Percentiles rank a stretch among this genome's conserved stretches.
These are phyloP conservation scores for Serendipita indica DNA, from an alignment of 768 basidiomycete genomes.

Conservation along the genomic window DNA sequence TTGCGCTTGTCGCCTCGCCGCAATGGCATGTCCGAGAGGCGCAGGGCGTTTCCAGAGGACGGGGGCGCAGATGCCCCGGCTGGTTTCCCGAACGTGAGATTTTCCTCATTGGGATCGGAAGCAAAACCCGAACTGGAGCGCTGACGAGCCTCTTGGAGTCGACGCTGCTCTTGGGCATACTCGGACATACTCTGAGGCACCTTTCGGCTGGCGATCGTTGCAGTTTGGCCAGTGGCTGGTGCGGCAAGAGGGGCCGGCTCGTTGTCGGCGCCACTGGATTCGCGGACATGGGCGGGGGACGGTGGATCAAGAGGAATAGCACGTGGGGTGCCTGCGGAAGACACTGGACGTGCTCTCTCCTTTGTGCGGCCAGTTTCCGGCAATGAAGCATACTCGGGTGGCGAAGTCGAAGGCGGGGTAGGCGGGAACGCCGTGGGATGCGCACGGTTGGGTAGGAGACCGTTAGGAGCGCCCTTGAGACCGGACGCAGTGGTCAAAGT, in stretches of 20 bases:
- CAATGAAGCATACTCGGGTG: constrained; percentile 5
- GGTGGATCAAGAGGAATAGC: not conserved
- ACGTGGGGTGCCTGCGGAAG: not conserved
- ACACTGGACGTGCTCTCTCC: not conserved
- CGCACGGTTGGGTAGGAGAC: constrained; percentile 7
- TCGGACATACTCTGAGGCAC: not conserved
- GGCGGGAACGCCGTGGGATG: constrained; percentile 5
- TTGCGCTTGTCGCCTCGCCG: not conserved
- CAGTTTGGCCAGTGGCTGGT: not conserved
- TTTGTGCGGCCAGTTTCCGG: not conserved
- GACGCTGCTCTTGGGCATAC: not conserved
- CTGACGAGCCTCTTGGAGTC: not conserved
- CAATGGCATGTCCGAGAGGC: not conserved
- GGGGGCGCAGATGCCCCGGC: not conserved
- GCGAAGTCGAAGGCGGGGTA: constrained; percentile 6
- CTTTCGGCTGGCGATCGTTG: not conserved
- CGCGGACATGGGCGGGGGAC: not conserved
- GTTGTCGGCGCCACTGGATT: not conserved
- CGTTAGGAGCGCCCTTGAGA: not conserved
- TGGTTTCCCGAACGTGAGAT: not conserved
- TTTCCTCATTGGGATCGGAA: constrained; percentile 1
- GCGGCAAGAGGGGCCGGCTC: not conserved
- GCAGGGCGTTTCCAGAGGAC: not conserved
- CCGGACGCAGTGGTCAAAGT: not conserved
- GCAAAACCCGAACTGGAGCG: not conserved